Evolutionary conservation across 768 basidiomycete species (phyloP).

Genomic region (Phylloporus scabripes): DNA sequence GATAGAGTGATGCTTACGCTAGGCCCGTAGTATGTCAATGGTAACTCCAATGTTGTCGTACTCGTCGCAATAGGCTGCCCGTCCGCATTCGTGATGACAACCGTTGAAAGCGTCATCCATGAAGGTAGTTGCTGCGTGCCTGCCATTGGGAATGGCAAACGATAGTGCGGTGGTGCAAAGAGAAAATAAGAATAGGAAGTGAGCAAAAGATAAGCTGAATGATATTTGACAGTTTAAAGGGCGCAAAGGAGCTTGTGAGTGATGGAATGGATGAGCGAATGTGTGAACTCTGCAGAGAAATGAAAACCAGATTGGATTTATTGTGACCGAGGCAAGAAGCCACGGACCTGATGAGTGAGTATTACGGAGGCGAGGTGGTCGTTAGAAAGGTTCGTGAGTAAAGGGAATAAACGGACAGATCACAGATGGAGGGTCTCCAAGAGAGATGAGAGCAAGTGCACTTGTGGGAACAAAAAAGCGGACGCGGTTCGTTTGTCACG

Average conservation of each 20-base stretch:
- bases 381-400: conserved; percentile 15
- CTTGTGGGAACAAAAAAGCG: conserved; percentile 15
- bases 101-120: conserved; percentile 59
- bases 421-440: conserved; percentile 7
- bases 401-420: conserved; percentile 1
- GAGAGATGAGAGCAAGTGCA: conserved; percentile 2
- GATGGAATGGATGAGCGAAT: conserved; percentile 18
- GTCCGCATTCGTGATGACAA: conserved; percentile 46
- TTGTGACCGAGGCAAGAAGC: not conserved
- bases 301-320: not conserved
- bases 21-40: conserved; percentile 79
- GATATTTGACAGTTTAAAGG: conserved; percentile 4
- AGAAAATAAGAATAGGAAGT: conserved; percentile 9
- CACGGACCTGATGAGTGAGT: conserved; percentile 15
- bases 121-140: conserved; percentile 63
- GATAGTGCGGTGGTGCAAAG: not conserved
- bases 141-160: conserved; percentile 22
- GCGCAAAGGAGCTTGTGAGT: conserved; percentile 2
- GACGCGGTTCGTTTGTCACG: conserved; percentile 33
- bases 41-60: conserved; percentile 56
- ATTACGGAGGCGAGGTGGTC: conserved; percentile 5
- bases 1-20: conserved; percentile 48
- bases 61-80: conserved; percentile 53
- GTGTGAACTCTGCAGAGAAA: conserved; percentile 19
- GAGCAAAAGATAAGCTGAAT: conserved; percentile 1